A percentile compares a stretch with the other conserved stretches of the same genome.
These are phyloP conservation scores for Biscutella auriculata DNA, from an alignment of 441 rosid genomes.

Conservation along the genomic window DNA sequence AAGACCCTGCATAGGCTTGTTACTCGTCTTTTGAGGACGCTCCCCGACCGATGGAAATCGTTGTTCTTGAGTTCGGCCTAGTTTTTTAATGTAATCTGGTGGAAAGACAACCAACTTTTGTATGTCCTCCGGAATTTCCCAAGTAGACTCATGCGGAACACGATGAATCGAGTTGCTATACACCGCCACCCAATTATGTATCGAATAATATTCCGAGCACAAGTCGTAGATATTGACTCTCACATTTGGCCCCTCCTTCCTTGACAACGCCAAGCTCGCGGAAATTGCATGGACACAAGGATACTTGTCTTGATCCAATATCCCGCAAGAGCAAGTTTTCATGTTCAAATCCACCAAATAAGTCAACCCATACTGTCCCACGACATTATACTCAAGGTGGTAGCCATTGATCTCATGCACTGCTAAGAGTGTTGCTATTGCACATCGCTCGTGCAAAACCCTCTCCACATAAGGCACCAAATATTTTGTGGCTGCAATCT, in stretches of 20 bases:
- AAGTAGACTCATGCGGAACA: background rate
- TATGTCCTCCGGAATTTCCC: background rate
- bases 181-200: background rate
- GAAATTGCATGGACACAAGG: background rate
- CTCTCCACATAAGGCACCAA: background rate
- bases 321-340: background rate
- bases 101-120: background rate
- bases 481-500: no score
- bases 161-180: background rate
- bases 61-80: background rate
- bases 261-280: background rate
- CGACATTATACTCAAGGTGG: background rate
- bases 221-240: background rate
- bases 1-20: background rate
- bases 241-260: no score
- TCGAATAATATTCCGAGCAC: background rate
- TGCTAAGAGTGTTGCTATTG: accelerated
- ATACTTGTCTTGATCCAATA: background rate
- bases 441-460: background rate
- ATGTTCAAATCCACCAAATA: background rate
- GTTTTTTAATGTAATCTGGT: background rate
- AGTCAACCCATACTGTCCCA: background rate
- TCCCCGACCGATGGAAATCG: background rate
- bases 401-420: background rate
- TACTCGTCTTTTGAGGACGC: background rate